Evolutionary conservation across 495 filamentous ascomycete genomes (phyloP).

Genomic region (Xylaria flabelliformis): DNA sequence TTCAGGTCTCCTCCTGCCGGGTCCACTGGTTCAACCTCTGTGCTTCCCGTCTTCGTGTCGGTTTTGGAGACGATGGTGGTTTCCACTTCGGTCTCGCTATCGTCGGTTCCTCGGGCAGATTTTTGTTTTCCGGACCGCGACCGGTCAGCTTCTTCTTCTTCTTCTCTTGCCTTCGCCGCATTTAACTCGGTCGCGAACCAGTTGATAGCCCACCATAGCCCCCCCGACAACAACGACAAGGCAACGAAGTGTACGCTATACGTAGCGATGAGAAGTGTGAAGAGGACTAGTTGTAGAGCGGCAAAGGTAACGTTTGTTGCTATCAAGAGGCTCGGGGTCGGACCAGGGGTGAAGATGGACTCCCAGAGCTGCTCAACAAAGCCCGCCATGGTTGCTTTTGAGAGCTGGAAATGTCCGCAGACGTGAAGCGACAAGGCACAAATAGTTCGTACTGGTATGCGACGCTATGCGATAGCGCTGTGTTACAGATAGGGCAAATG

Average conservation of each 20-base stretch:
- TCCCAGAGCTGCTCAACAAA: conserved; percentile 86
- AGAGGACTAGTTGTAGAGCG: conserved; percentile 77
- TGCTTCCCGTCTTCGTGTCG: conserved; percentile 38
- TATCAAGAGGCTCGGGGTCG: conserved; percentile 83
- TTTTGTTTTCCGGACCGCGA: conserved; percentile 47
- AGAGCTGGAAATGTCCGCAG: conserved; percentile 24
- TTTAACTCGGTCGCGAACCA: conserved; percentile 91
- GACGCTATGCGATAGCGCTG: conserved; percentile 33
- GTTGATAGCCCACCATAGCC: conserved; percentile 92
- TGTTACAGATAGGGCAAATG: neutral
- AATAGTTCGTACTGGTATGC: conserved; percentile 1
- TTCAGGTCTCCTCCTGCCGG: conserved; percentile 50
- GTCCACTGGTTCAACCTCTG: conserved; percentile 48
- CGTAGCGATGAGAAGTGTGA: conserved; percentile 78
- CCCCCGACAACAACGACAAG: conserved; percentile 76
- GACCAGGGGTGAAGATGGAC: conserved; percentile 89
- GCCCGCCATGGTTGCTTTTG: conserved; percentile 66
- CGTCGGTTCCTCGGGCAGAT: conserved; percentile 40
- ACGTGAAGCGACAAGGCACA: conserved; percentile 28
- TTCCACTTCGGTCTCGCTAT: conserved; percentile 61
- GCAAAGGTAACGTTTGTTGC: conserved; percentile 92
- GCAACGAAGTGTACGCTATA: conserved; percentile 87
- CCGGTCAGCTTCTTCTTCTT: conserved; percentile 68
- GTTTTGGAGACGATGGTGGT: conserved; percentile 44
- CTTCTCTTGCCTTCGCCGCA: conserved; percentile 66